Evolutionary conservation across 768 basidiomycete genomes (phyloP), one percentile per base, ranked within the genome.

Genomic region (Hemileccinum impolitum): DNA sequence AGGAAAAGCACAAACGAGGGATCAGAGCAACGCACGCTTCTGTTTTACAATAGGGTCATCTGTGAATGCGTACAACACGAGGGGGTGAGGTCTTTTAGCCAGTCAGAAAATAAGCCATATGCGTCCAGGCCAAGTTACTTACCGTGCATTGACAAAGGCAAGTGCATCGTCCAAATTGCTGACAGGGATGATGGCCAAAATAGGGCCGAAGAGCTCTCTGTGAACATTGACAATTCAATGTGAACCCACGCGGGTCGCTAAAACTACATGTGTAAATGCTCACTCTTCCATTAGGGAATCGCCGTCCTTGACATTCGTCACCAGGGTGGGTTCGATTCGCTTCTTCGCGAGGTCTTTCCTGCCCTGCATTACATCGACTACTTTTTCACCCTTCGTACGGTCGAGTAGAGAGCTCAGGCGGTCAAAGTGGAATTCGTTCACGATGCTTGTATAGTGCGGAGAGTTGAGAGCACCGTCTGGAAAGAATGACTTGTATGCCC

Each of bases 161-260:
- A 86, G 69, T 0, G 81, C 85, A 17, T 79, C 77, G 3, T 80
- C 72, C 7, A 85, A 45, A 45, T 63, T 69, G 28, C 81, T 76
- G 1, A 89, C 75, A 0, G 79, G 69, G 12, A 88, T 56, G 39
- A 90, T 72, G 1, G 87, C 80, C 7, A 90, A 58, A 19, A 90
- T 62, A 0, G 88, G 87, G 0, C 85, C 88, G 54, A 90, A 90
- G 3, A 88, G 62, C 61, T 90, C 88, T 52, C 86, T 87, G n/a
- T n/a, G 6, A 9, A 48, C 6, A 21, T 28, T 11, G 2, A n/a
- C n/a, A n/a, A n/a, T n/a, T n/a, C n/a, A n/a, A n/a, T n/a, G 28
- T 42, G 21, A 51, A 39, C 18, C n/a, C 4, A 23, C 23, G 2
- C 8, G 12, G 15, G n/a, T 28, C 13, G 17, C 34, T 3, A 62